phyloP scores from a whole-genome alignment of 75 land plant genomes.

The Picea sitchensis region DNA sequence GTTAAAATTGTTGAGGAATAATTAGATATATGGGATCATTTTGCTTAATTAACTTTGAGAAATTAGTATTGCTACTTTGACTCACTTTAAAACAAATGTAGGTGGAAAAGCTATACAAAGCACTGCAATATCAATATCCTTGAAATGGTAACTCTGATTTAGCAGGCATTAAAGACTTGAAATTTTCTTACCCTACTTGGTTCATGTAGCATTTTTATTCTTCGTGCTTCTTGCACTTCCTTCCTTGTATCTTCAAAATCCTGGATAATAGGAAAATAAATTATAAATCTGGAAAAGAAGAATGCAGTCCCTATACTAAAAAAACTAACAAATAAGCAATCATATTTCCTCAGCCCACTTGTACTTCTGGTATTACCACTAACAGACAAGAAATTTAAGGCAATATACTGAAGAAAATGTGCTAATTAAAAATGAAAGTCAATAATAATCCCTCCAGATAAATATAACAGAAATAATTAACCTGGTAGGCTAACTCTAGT shows the following conservation, averaged over 20 bases:
- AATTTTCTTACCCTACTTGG: slow-evolving; percentile 66
- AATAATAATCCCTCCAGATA: background rate
- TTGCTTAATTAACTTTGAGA: background rate
- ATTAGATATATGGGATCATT: background rate
- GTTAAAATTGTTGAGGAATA: background rate
- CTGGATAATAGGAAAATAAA: slow-evolving; percentile 22
- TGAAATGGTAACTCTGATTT: background rate
- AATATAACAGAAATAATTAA: background rate
- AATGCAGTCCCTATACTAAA: background rate
- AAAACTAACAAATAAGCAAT: background rate
- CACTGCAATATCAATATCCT: background rate
- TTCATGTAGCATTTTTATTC: slow-evolving; percentile 84
- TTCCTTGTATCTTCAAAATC: slow-evolving; percentile 56
- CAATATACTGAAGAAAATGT: background rate
- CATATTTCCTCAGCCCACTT: background rate
- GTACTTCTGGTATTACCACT: background rate
- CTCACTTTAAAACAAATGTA: background rate
- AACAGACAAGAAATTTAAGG: background rate
- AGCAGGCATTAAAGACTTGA: background rate
- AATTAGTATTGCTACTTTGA: background rate
- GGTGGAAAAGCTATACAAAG: background rate
- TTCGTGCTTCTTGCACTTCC: slow-evolving; percentile 85
- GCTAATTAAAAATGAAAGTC: background rate
- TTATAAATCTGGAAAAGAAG: background rate
- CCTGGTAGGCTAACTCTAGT: no score